Base-by-base conservation (phyloP, 192 early-diverging fungal genomes). In the Backusella morwellensis region DNA sequence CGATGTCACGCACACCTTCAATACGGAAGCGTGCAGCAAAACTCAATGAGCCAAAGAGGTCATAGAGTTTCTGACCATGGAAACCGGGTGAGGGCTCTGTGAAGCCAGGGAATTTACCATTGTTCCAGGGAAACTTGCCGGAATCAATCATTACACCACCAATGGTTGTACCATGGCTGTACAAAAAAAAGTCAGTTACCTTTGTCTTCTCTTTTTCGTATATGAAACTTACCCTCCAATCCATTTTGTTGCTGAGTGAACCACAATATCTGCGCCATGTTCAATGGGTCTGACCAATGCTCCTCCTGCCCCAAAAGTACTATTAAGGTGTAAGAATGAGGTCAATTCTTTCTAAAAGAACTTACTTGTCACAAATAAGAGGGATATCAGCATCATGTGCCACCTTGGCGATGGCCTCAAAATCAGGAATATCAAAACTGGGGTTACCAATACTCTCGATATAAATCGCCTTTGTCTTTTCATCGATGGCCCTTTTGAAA, bases 161-260 rank as follows among this genome's bases (percentile, higher is more conserved):
- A 72, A 98, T 90, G n/a, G 94, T 95, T 54, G 89, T 96, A 36
- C 97, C 97, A 81, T 98, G 97, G 17, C 97, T 72, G 23, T 86
- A 72, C 85, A 89, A 70, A 68, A 0, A 23, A 11, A 1, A 26
- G 35, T 19, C 8, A 29, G 23, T 72, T 19, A 1, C 15, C 6
- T 50, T 47, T 50, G 12, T 32, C 32, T 32, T 6, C 11, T 0
- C 34, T 8, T 29, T 59, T 59, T n/a, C 29, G 19, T 52, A 9
- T 19, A 19, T 15, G 12, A 36, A 19, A 68, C n/a, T 69, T 72
- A 71, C 68, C 59, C 89, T n/a, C 90, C 88, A 59, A 93, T 91
- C 97, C 97, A 98, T 88, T 98, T 98, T 41, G 96, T 98, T 8
- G 97, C 95, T 32, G 94, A 95, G 71, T 92, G 92, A n/a, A 95